Conservation (phyloP, 2,329 filamentous ascomycete species). For the Graphilbum fragrans region DNA sequence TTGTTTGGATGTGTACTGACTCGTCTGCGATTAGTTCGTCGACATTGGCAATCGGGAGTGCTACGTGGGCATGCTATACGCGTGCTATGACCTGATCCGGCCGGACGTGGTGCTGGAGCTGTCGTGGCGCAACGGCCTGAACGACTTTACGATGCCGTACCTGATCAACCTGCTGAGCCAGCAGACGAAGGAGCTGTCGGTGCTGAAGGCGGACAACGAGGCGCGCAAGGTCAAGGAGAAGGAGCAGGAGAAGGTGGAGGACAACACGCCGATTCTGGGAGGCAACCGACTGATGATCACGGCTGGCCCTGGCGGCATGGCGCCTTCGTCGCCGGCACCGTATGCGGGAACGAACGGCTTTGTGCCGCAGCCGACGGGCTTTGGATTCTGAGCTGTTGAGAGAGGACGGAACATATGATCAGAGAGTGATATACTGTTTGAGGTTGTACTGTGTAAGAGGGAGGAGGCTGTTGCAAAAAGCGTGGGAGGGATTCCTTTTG, state of each 20-base stretch:
- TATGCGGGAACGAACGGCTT: constrained; percentile 80
- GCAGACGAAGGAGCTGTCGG: constrained; percentile 74
- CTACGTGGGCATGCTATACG: constrained; percentile 99
- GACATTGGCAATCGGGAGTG: constrained; percentile 98
- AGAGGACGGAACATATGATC: no score
- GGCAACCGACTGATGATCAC: constrained; percentile 89
- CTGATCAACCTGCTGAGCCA: constrained; percentile 98
- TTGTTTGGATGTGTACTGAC: constrained; percentile 19
- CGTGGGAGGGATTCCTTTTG: constrained; percentile 2
- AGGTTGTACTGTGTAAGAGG: no score
- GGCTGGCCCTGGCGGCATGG: constrained; percentile 55
- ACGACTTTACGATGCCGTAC: constrained; percentile 98
- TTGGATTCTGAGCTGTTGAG: constrained; percentile 32
- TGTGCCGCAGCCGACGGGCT: constrained; percentile 77
- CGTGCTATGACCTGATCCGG: constrained; percentile 93
- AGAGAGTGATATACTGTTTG: no score
- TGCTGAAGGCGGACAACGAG: constrained; percentile 91
- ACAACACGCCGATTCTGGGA: constrained; percentile 86
- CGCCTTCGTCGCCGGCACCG: constrained; percentile 45
- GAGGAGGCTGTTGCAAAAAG: neutral
- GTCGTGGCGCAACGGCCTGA: constrained; percentile 89
- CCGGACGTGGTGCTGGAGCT: constrained; percentile 89
- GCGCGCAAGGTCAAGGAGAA: constrained; percentile 25
- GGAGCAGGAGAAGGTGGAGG: constrained; percentile 64
- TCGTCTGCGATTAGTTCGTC: constrained; percentile 57